Evolutionary conservation across 805 yeast species (phyloP).

Genomic region (Saccharomycopsis malanga): DNA sequence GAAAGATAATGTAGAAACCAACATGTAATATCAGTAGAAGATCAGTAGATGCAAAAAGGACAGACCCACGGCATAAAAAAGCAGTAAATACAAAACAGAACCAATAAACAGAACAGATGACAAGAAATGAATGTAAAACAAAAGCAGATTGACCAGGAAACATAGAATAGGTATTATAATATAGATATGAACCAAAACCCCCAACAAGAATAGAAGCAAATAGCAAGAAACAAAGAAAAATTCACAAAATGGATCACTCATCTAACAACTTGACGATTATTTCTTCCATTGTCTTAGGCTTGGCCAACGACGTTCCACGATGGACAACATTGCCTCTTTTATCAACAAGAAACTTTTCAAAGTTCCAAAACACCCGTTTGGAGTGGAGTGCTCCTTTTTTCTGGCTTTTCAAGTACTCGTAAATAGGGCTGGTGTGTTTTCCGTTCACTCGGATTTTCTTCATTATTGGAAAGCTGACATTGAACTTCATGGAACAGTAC

Average conservation of each 20-base stretch:
- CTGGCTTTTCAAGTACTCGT: slow-evolving; percentile 56
- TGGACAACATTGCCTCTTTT: slow-evolving; percentile 49
- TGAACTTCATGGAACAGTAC: slow-evolving; percentile 66
- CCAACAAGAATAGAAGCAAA: not conserved
- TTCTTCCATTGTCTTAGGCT: slow-evolving; percentile 13
- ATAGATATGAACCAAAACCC: not conserved
- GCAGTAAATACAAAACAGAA: not conserved
- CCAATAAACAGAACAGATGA: not conserved
- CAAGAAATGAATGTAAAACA: not conserved
- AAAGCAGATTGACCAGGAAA: not conserved
- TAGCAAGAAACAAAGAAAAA: not conserved
- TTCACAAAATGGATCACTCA: slow-evolving; percentile 3
- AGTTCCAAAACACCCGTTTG: slow-evolving; percentile 71
- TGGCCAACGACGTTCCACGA: slow-evolving; percentile 30
- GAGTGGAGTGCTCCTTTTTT: slow-evolving; percentile 58
- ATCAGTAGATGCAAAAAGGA: too few species aligned
- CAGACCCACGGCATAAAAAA: too few species aligned
- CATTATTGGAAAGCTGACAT: slow-evolving; percentile 78
- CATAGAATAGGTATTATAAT: too few species aligned
- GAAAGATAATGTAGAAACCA: too few species aligned
- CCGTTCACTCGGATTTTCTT: slow-evolving; percentile 79
- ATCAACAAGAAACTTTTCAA: slow-evolving; percentile 64
- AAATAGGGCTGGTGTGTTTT: slow-evolving; percentile 58
- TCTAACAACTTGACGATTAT: slow-evolving; percentile 15
- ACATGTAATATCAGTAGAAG: too few species aligned